Evolutionary conservation across 805 yeast species (phyloP).

Genomic region (Metschnikowia noctiluminum): DNA sequence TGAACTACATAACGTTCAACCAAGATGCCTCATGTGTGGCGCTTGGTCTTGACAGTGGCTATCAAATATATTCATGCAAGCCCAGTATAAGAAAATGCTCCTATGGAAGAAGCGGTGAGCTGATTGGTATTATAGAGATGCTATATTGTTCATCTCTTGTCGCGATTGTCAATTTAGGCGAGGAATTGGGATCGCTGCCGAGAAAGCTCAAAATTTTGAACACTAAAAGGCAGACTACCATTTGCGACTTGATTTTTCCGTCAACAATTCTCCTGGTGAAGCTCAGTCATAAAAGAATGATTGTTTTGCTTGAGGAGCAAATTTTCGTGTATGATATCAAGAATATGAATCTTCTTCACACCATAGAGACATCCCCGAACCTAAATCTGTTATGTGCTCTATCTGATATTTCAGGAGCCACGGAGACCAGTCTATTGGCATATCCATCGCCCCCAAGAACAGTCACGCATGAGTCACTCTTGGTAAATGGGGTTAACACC

Average conservation of each 20-base stretch:
- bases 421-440: slow-evolving; percentile 54
- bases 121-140: slow-evolving; percentile 81
- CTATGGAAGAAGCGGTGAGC: slow-evolving; percentile 39
- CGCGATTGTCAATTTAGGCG: slow-evolving; percentile 79
- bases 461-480: slow-evolving; percentile 39
- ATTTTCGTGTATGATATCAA: slow-evolving; percentile 41
- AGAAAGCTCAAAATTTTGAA: slow-evolving; percentile 78
- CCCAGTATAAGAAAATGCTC: slow-evolving; percentile 60
- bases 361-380: slow-evolving; percentile 44
- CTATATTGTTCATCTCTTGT: slow-evolving; percentile 82
- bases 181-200: slow-evolving; percentile 69
- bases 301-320: slow-evolving; percentile 42
- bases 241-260: slow-evolving; percentile 43
- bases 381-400: slow-evolving; percentile 57
- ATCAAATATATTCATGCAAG: slow-evolving; percentile 80
- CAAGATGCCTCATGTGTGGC: slow-evolving; percentile 86
- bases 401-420: slow-evolving; percentile 35
- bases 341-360: slow-evolving; percentile 41
- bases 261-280: slow-evolving; percentile 39
- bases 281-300: slow-evolving; percentile 30
- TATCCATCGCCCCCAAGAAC: slow-evolving; percentile 76
- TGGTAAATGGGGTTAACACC: slow-evolving; percentile 39
- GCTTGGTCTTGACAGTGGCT: slow-evolving; percentile 51
- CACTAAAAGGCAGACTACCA: slow-evolving; percentile 59
- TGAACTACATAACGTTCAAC: slow-evolving; percentile 58